Percentiles rank a stretch among this genome's conserved stretches.
Evolutionary conservation across 176 grass and related monocot species (phyloP).

Genomic region (Carex parvula): DNA sequence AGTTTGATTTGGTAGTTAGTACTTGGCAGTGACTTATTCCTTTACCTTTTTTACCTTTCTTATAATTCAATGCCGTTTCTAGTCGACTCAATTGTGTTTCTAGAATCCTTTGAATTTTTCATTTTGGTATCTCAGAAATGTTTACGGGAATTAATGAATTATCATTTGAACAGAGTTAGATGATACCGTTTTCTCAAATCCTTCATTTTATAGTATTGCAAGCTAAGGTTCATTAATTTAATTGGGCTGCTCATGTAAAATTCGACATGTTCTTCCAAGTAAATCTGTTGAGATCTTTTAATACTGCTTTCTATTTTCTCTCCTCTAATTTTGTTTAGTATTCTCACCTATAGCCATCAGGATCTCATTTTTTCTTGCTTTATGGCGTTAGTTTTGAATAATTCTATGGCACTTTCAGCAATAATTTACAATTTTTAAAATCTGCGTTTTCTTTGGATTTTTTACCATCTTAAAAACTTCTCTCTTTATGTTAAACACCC

Average conservation of each 20-base stretch:
- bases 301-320: neutral
- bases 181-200: slow-evolving; percentile 13
- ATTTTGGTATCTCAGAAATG: neutral
- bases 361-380: neutral
- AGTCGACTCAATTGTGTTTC: neutral
- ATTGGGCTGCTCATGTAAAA: neutral
- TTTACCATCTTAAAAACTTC: neutral
- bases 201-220: neutral
- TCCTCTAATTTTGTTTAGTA: neutral
- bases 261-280: neutral
- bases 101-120: neutral
- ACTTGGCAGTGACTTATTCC: neutral
- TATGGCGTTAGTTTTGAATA: neutral
- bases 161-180: neutral
- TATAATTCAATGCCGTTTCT: neutral
- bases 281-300: neutral
- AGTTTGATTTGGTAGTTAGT: slow-evolving; percentile 1
- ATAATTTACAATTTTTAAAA: neutral
- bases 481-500: neutral
- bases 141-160: neutral
- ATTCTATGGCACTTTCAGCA: neutral
- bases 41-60: neutral
- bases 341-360: neutral
- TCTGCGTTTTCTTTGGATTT: neutral
- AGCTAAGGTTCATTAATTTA: neutral